phyloP scores from a whole-genome alignment of 345 rosid species.

The Excoecaria cochinchinensis region DNA sequence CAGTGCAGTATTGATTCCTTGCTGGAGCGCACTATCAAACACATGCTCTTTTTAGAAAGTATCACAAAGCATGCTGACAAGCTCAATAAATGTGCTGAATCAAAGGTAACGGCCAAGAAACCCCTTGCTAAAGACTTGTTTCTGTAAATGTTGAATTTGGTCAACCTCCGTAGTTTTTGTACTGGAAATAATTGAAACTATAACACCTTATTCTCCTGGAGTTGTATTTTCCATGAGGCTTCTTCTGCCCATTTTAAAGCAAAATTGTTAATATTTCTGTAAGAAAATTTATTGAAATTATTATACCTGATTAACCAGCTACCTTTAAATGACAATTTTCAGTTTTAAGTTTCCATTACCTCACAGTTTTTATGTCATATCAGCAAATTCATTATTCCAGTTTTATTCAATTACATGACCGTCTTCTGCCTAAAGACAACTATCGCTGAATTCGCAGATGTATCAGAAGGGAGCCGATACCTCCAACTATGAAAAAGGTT shows the following conservation, averaged over 20 bases:
- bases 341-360: background rate
- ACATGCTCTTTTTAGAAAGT: constrained; percentile 82
- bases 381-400: background rate
- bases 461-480: constrained; percentile 55
- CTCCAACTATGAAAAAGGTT: constrained; percentile 50
- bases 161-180: constrained; percentile 1
- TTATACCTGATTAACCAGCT: background rate
- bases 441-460: constrained; percentile 47
- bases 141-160: constrained; percentile 11
- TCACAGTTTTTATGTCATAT: background rate
- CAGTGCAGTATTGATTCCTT: constrained; percentile 99
- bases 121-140: background rate
- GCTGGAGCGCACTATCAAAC: constrained; percentile 93
- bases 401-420: constrained; percentile 1
- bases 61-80: constrained; percentile 85
- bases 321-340: background rate
- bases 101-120: constrained; percentile 49
- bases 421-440: background rate
- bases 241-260: background rate
- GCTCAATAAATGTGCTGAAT: constrained; percentile 65
- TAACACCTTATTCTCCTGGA: background rate
- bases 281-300: background rate
- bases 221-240: background rate
- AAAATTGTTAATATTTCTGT: background rate
- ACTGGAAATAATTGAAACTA: background rate